Evolutionary conservation across 2,329 filamentous ascomycete species (phyloP), one percentile per base, ranked within the genome.

Genomic region (Aspergillus phoenicis): DNA sequence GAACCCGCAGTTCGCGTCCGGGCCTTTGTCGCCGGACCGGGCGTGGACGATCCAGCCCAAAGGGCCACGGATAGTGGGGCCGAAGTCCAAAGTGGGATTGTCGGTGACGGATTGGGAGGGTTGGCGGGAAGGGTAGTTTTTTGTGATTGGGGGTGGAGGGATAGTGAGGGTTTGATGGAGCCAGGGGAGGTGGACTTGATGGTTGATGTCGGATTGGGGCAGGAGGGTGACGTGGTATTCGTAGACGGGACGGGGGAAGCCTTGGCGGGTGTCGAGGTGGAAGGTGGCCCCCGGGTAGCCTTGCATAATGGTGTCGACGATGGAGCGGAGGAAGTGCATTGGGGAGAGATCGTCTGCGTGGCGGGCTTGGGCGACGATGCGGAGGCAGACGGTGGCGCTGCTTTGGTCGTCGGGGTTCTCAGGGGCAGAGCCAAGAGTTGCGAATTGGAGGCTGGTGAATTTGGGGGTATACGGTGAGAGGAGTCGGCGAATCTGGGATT

Each of bases 1-100:
- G 63, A 83, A 77, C 0, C 80, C 81, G 8, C 81, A 72, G 57
- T 82, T 83, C 30, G 72, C 73, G 62, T 83, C 77, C 4, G 75
- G 73, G 0, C 74, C 79, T 58, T 83, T 83, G 59, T 83, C 81
- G 0, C 77, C 77, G 5, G 73, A 77, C 3, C 77, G 72, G 22
- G 71, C 75, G 52, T 73, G 73, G 8, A 75, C 75, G 10, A 79
- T 63, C 58, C 64, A 71, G 10, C 75, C 77, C 5, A 79, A 58
- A 0, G 68, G 71, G 4, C 59, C 68, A 10, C 57, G 62, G 26
- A 41, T 63, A 1, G 68, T 71, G 7, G 66, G 65, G 4, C 70
- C 71, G 59, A 72, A 71, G 13, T 36, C 33, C 11, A 36, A 11
- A 36, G 33, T 36, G 60, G 47, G 52, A 11, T 65, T 43, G 38